phyloP scores from a whole-genome alignment of 2,329 filamentous ascomycete species.

The Ramularia endophylla region DNA sequence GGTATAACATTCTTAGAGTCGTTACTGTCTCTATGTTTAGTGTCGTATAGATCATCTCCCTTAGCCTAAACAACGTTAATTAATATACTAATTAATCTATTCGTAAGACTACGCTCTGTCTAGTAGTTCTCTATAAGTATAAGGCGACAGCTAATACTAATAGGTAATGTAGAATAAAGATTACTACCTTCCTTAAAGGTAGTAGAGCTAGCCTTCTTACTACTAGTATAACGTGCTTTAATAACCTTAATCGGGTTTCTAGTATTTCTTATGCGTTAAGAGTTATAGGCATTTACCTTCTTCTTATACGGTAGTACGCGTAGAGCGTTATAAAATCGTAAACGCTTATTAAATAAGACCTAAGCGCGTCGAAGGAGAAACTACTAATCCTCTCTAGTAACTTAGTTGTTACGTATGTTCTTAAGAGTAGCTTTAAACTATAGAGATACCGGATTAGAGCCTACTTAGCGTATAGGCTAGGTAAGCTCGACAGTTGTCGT shows the following conservation, averaged over 20 bases:
- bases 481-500: neutral
- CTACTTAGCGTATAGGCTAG: too few relatives aligned
- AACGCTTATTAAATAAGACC: too few relatives aligned
- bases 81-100: neutral
- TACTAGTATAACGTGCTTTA: neutral
- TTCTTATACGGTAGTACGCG: neutral
- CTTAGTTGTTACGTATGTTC: too few relatives aligned
- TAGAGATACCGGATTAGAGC: neutral
- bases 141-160: neutral
- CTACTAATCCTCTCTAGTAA: too few relatives aligned
- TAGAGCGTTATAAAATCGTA: too few relatives aligned
- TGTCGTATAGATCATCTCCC: neutral
- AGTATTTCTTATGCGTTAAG: neutral
- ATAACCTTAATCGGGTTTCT: neutral
- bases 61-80: neutral
- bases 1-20: neutral
- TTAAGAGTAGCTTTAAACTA: neutral
- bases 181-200: neutral
- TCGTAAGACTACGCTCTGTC: slow-evolving; percentile 1
- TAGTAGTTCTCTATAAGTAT: neutral
- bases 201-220: neutral
- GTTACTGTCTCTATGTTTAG: neutral
- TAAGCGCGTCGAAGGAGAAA: too few relatives aligned
- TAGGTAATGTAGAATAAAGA: neutral
- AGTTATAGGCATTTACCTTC: neutral